Evolutionary conservation across 1,284 basidiomycete genomes (phyloP), one percentile per base, ranked within the genome.

Genomic region (Fomitopsis betulina): DNA sequence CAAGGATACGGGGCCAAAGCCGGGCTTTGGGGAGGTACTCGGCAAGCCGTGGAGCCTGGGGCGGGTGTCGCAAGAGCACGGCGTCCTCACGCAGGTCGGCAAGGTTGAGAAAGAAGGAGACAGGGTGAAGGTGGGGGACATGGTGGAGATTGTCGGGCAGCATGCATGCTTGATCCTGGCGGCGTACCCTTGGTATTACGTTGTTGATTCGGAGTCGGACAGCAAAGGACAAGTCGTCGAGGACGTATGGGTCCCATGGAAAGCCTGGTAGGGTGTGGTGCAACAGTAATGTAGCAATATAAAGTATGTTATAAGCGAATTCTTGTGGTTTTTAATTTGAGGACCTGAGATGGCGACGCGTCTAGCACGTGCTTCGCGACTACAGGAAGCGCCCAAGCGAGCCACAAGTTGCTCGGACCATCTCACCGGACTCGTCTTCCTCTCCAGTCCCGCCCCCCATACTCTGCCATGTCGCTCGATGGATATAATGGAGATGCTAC

Each of bases 231-330:
- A 78, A 52, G 76, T 74, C 52, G 87, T 95, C 10, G 84, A 87
- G 19, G 93, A 95, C 72, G 78, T 95, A 38, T 95, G 93, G 93
- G 86, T 93, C 35, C 85, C 92, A 8, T 94, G 92, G 90, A 95
- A 94, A 74, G 91, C 91, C 0, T 94, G 93, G 93, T 95, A 61
- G 63, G 27, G 2, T 30, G 27, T 30, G 27, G 5, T 30, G 27
- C 2, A 7, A 30, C 27, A n/a, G 17, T 50, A 23, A 45, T n/a
- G n/a, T 38, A 3, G 27, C 27, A 30, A 30, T 7, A 30, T 30
- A 7, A 30, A 30, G 27, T 30, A 3, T 3, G 27, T n/a, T n/a
- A 30, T 8, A 4, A 30, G 27, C 27, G 27, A 30, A 30, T 30
- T 8, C 27, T 30, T 30, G 1, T 30, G 27, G 27, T 4, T 30